A percentile compares a stretch with the other conserved stretches of the same genome.
phyloP scores from a whole-genome alignment of 345 rosid genomes.

The Gossypioides kirkii region DNA sequence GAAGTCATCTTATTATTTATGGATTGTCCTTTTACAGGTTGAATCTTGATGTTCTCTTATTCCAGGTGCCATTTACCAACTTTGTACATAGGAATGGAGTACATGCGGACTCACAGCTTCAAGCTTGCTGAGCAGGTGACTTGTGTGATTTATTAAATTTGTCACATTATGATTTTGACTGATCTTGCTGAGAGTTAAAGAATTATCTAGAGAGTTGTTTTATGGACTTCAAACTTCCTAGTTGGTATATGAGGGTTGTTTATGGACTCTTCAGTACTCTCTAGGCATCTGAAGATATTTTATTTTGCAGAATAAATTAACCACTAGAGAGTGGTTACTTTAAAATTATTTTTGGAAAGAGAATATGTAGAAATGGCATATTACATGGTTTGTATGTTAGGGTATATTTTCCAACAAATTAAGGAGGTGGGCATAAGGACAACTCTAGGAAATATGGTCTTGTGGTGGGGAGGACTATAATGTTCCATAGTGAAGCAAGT shows the following conservation, averaged over 20 bases:
- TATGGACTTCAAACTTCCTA: not conserved
- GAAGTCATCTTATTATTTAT: conserved; percentile 47
- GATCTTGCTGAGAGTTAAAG: not conserved
- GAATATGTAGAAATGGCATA: not conserved
- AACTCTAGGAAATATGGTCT: not conserved
- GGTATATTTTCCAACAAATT: not conserved
- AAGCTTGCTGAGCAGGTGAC: conserved; percentile 98
- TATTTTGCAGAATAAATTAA: not conserved
- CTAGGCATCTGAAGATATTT: not conserved
- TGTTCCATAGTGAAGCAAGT: not conserved
- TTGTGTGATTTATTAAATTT: conserved; percentile 14
- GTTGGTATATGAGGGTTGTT: not conserved
- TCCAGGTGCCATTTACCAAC: conserved; percentile 98
- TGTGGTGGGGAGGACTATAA: not conserved
- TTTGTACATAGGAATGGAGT: conserved; percentile 96
- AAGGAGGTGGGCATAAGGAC: not conserved
- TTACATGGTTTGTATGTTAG: not conserved
- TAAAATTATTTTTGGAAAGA: not conserved
- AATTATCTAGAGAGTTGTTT: not conserved
- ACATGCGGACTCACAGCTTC: conserved; percentile 93
- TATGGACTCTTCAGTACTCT: not conserved
- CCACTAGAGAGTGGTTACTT: not conserved
- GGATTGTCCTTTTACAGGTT: conserved; percentile 58
- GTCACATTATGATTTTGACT: conserved; percentile 4
- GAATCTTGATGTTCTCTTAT: conserved; percentile 72